phyloP scores from a whole-genome alignment of 805 yeast species.

The Wickerhamia fluorescens region DNA sequence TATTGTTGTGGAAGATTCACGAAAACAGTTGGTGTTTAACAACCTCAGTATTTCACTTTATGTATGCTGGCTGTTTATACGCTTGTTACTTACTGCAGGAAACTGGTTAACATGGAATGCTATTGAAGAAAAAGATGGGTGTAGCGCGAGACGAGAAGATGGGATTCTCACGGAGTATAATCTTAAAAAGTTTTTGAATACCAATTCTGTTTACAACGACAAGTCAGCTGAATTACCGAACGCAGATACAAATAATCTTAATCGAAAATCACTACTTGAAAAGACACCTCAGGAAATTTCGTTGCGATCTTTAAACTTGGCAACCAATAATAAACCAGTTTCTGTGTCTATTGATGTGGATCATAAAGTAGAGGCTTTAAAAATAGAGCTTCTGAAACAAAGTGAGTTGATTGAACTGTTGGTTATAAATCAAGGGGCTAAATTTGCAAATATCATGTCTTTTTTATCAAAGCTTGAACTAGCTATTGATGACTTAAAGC shows the following conservation, averaged over 20 bases:
- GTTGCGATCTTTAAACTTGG: too few species aligned
- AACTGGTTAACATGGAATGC: constrained; percentile 1
- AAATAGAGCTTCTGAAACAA: constrained; percentile 6
- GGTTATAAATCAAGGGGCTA: constrained; percentile 6
- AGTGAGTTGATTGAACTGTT: constrained; percentile 7
- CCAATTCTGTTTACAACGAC: neutral
- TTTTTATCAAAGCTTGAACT: constrained; percentile 7
- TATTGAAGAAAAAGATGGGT: constrained; percentile 1
- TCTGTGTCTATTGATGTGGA: too few species aligned
- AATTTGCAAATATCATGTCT: constrained; percentile 6
- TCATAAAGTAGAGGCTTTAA: constrained; percentile 6
- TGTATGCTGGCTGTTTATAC: constrained; percentile 24
- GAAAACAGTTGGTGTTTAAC: constrained; percentile 23
- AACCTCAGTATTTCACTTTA: constrained; percentile 31
- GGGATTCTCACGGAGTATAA: too few species aligned
- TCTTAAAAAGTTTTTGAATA: neutral
- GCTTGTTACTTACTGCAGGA: constrained; percentile 19
- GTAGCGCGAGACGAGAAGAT: too few species aligned
- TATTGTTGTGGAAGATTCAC: constrained; percentile 18
- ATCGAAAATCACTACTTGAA: too few species aligned
- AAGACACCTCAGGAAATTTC: too few species aligned
- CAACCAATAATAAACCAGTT: too few species aligned
- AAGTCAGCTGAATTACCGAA: constrained; percentile 1
- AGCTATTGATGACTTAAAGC: too few species aligned
- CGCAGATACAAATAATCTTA: constrained; percentile 2